Percentiles rank a stretch among this genome's conserved stretches.
Conservation (phyloP, 106 monocot species). For the Dendrobium officinale region DNA sequence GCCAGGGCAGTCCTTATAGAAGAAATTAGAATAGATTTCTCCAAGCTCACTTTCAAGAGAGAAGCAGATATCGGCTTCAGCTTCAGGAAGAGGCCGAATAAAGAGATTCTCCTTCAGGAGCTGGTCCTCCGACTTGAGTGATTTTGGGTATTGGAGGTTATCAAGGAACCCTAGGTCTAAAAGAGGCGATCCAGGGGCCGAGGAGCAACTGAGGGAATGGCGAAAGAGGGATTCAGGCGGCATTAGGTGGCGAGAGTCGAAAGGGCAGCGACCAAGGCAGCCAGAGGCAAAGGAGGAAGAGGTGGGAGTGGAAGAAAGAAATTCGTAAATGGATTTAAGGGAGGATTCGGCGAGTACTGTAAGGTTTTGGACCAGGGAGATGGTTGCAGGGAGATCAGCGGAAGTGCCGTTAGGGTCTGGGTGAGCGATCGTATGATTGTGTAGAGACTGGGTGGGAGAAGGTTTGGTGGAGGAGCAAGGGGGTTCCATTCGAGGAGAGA, state of each 20-base stretch:
- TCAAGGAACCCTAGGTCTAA: conserved; percentile 23
- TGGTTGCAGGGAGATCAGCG: conserved; percentile 21
- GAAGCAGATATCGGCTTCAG: conserved; percentile 54
- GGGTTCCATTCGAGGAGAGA: not conserved
- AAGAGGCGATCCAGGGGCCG: conserved; percentile 21
- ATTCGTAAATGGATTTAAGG: conserved; percentile 26
- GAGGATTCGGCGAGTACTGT: conserved; percentile 22
- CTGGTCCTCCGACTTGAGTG: conserved; percentile 28
- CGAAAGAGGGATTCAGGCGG: conserved; percentile 54
- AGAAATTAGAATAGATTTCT: conserved; percentile 30
- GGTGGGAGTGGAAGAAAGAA: conserved; percentile 8
- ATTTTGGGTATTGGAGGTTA: conserved; percentile 15
- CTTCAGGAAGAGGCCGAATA: conserved; percentile 12
- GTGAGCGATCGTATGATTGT: conserved; percentile 1
- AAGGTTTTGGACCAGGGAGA: conserved; percentile 33
- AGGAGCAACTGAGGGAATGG: conserved; percentile 40
- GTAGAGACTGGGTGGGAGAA: not conserved
- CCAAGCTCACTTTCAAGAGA: conserved; percentile 47
- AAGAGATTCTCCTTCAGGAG: conserved; percentile 20
- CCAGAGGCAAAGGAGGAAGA: not conserved
- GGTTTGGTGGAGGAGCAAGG: not conserved
- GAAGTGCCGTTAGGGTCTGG: conserved; percentile 2
- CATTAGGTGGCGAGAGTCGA: conserved; percentile 38
- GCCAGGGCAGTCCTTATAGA: conserved; percentile 76
- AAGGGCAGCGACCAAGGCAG: conserved; percentile 27